These are phyloP conservation scores for Zopfia rhizophila DNA, from an alignment of 2,329 filamentous ascomycete genomes.

Conservation along the genomic window DNA sequence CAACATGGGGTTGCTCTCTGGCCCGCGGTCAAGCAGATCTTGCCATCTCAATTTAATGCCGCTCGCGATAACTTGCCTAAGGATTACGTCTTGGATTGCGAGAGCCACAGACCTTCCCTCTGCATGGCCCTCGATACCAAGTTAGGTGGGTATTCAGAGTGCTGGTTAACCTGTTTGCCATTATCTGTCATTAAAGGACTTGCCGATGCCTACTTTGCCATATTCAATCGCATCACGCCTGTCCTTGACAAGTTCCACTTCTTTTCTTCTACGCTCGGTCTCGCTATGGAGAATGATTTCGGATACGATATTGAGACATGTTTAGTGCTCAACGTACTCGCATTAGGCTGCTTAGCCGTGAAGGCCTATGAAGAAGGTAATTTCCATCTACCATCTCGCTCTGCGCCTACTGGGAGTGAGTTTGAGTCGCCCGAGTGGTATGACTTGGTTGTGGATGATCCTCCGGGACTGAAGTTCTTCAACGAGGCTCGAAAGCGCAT, in stretches of 20 bases:
- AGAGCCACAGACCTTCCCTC: conserved; percentile 58
- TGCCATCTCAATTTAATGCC: conserved; percentile 55
- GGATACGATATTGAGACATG: conserved; percentile 64
- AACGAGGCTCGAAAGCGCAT: conserved; percentile 64
- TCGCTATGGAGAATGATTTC: conserved; percentile 62
- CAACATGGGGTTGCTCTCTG: conserved; percentile 62
- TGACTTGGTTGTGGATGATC: conserved; percentile 48
- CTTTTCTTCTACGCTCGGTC: conserved; percentile 60
- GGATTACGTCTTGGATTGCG: conserved; percentile 62
- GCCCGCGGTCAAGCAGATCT: conserved; percentile 58
- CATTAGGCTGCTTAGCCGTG: conserved; percentile 62
- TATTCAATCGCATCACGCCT: conserved; percentile 64
- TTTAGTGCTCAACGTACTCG: conserved; percentile 62
- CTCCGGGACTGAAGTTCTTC: conserved; percentile 63
- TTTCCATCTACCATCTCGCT: conserved; percentile 55
- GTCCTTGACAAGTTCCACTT: conserved; percentile 64
- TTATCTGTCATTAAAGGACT: conserved; percentile 62
- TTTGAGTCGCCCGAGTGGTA: conserved; percentile 49
- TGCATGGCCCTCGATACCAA: conserved; percentile 52
- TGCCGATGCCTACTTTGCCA: conserved; percentile 65
- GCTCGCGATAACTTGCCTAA: conserved; percentile 53
- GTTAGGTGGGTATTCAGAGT: conserved; percentile 43
- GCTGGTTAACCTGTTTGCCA: conserved; percentile 60
- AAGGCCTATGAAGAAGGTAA: conserved; percentile 61
- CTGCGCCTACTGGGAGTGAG: conserved; percentile 15